phyloP scores from a whole-genome alignment of 257 asterid genomes.

The Ilex asprella region DNA sequence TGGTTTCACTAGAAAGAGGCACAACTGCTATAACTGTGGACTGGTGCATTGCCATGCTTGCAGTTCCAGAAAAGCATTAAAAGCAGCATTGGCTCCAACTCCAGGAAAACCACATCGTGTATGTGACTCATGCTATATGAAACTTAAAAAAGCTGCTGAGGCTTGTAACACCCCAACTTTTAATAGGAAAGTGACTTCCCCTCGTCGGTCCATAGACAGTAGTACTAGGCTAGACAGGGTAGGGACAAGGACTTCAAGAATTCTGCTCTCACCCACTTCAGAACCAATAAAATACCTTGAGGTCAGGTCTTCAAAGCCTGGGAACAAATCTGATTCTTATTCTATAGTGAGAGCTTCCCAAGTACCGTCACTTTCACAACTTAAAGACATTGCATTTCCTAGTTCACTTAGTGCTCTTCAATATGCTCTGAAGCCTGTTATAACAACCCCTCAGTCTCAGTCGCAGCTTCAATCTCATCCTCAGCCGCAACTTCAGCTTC shows the following conservation, averaged over 20 bases:
- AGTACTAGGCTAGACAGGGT: conserved; percentile 36
- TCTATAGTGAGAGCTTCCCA: conserved; percentile 79
- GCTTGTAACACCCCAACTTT: conserved; percentile 26
- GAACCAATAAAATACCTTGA: conserved; percentile 89
- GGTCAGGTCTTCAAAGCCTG: conserved; percentile 48
- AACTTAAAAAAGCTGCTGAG: conserved; percentile 52
- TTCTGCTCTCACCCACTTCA: conserved; percentile 53
- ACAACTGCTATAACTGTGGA: conserved; percentile 84
- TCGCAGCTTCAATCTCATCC: too few species aligned
- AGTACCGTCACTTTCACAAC: conserved; percentile 77
- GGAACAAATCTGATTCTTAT: conserved; percentile 34
- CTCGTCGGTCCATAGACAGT: conserved; percentile 39
- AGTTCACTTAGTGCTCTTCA: conserved; percentile 92
- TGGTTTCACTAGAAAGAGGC: conserved; percentile 85
- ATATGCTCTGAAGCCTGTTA: conserved; percentile 62
- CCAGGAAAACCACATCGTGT: conserved; percentile 94
- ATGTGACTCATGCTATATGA: conserved; percentile 68
- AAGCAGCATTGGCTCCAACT: conserved; percentile 89
- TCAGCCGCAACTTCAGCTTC: conserved; percentile 15
- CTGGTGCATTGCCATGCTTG: conserved; percentile 88
- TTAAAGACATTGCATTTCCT: conserved; percentile 86
- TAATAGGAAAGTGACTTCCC: conserved; percentile 37
- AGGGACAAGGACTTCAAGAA: conserved; percentile 43
- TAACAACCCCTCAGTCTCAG: conserved; percentile 25
- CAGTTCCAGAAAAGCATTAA: conserved; percentile 78